These are phyloP conservation scores for Aspergillus saccharolyticus DNA, from an alignment of 495 filamentous ascomycete genomes.

Conservation along the genomic window DNA sequence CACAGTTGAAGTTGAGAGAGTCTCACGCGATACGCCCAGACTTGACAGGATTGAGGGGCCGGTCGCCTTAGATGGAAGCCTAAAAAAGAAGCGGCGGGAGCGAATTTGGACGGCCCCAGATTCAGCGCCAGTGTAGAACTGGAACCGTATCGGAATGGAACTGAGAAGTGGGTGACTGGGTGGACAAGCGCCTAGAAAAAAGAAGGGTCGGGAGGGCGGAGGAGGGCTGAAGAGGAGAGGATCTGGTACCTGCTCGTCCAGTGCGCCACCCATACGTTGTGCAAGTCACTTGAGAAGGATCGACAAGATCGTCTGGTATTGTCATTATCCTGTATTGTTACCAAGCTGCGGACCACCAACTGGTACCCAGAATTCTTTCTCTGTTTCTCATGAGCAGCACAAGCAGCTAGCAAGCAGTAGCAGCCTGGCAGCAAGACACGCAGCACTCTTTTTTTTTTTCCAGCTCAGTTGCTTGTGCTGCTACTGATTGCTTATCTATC, in stretches of 20 bases:
- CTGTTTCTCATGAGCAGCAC: not conserved
- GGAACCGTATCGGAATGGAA: not conserved
- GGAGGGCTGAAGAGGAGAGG: not conserved
- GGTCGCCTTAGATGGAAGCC: slow-evolving; percentile 7
- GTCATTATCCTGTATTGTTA: slow-evolving; percentile 9
- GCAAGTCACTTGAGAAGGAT: slow-evolving; percentile 16
- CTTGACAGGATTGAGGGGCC: not conserved
- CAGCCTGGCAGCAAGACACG: slow-evolving; percentile 18
- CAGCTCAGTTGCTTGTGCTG: not conserved
- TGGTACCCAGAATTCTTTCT: not conserved
- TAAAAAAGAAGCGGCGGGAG: slow-evolving; percentile 16
- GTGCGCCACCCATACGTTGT: slow-evolving; percentile 5
- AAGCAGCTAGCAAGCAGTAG: too few relatives aligned
- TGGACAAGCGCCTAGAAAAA: not conserved
- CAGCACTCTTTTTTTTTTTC: slow-evolving; percentile 4
- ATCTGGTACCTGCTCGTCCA: slow-evolving; percentile 6
- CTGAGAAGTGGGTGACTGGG: not conserved
- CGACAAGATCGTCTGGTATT: slow-evolving; percentile 20
- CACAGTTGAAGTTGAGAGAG: too few relatives aligned
- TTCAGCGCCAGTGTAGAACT: not conserved
- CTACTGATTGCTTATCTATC: slow-evolving; percentile 18
- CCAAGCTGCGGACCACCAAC: not conserved
- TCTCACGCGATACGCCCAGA: not conserved
- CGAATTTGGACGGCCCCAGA: slow-evolving; percentile 14
- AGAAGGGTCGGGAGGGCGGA: not conserved